Evolutionary conservation across 352 stramenopile genomes (phyloP), one percentile per base, ranked within the genome.

Genomic region (Pythium utonaiense): DNA sequence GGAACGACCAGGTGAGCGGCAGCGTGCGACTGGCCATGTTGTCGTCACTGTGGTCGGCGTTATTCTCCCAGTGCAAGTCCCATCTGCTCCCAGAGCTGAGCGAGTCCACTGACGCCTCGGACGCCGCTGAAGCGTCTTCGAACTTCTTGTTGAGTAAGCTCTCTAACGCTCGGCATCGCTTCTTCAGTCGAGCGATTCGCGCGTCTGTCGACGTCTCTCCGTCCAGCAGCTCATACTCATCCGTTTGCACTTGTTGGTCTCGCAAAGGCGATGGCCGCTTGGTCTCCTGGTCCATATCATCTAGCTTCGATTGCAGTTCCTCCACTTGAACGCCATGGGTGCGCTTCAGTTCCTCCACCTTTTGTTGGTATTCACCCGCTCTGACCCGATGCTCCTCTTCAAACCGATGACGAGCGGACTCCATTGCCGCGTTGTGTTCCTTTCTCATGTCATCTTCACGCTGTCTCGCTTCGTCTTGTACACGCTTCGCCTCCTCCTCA

Each of bases 61-160:
- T 51, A 34, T 17, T 51, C 16, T 64, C 48, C 3, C 38, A 44
- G 17, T 22, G 51, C 16, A 34, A 25, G 30, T 27, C 57, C 60
- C 53, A 67, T 17, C 48, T n/a, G 28, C 47, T 56, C 2, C 41
- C 51, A 25, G 58, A 65, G 1, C 28, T 7, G 6, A 0, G 21
- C 2, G 60, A 66, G 17, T 67, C 60, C 52, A 61, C 36, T 21
- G 64, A 70, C 5, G 36, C 61, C 24, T 54, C 31, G 0, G 64
- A 70, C 21, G 52, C 64, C 5, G 36, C 48, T 2, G 64, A 66
- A 34, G 28, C 74, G 31, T 80, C 69, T 56, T 85, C 77, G 36
- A 87, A 86, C 27, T 87, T 86, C 55, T 80, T 83, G 42, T 78
- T 68, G 1, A 89, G 64, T 9, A 89, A 52, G 25, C 69, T 81